Evolutionary conservation across 2,329 filamentous ascomycete genomes (phyloP), one percentile per base, ranked within the genome.

Genomic region (Penicillium sp.): DNA sequence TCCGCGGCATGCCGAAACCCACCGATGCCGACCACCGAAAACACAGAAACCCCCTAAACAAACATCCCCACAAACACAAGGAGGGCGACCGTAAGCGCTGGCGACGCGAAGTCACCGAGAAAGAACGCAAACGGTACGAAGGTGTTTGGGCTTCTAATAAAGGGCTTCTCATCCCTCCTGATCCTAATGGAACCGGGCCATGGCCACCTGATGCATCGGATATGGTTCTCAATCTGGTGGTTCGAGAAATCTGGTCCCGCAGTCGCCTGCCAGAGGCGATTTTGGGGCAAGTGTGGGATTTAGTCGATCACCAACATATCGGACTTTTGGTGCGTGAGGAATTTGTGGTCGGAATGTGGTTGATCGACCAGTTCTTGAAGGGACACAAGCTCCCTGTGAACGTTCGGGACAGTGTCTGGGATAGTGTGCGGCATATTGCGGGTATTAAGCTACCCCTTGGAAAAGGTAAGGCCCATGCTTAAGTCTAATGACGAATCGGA

Each of bases 101-200:
- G 76, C 69, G 73, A 41, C 73, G 73, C 46, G 73, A 75, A 56
- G 65, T 81, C 13, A 77, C 73, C 1, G 77, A 79, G 58, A 68
- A 71, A 29, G 76, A 80, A 54, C 71, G 78, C 36, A 81, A 78
- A 60, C 70, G 78, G 50, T 81, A 81, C 58, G 79, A 81, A 64
- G 79, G 78, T 4, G 77, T 81, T 5, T 81, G 79, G 78, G 79
- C 78, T 31, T 78, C 78, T 5, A 81, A 81, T 59, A 75, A 74
- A 65, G 78, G 78, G 11, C 53, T 77, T 19, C 66, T 73, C 39
- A 67, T 78, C 29, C 68, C 65, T 33, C 54, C 60, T 8, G 59
- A 41, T 13, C 21, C 45, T 10, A 54, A 60, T 19, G 57, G 61
- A 40, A 36, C 54, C 31, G 46, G 44, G 8, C 57, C 40, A 54